Conservation (phyloP, 78 protist species). For the Creolimax fragrantissima region DNA sequence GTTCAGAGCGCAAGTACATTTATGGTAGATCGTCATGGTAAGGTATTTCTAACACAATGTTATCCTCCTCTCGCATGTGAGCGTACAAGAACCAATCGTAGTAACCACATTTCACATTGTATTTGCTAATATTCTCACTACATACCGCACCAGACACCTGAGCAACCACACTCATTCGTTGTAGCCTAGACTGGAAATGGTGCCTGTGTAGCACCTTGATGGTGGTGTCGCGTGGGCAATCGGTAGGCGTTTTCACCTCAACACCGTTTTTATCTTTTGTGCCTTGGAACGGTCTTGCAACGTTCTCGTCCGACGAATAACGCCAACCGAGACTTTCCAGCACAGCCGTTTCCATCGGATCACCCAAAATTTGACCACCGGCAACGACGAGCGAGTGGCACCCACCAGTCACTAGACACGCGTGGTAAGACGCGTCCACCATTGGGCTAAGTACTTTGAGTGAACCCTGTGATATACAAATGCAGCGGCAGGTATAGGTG, state of each 20-base stretch:
- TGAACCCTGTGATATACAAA: background rate
- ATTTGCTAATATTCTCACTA: too few relatives aligned
- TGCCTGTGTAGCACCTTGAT: constrained; percentile 65
- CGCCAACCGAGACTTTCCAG: constrained; percentile 44
- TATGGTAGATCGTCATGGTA: too few relatives aligned
- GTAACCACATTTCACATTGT: too few relatives aligned
- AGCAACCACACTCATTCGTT: constrained; percentile 81
- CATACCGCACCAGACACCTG: constrained; percentile 16
- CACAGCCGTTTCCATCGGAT: constrained; percentile 92
- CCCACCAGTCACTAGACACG: constrained; percentile 55
- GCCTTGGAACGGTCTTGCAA: constrained; percentile 19
- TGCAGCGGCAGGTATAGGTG: background rate
- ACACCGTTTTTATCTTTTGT: background rate
- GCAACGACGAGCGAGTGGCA: constrained; percentile 74
- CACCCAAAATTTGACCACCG: constrained; percentile 73
- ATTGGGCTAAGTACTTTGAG: background rate
- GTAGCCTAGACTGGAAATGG: constrained; percentile 66
- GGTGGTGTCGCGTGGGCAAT: background rate
- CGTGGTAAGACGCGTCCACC: background rate
- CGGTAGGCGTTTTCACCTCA: background rate
- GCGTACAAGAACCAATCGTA: too few relatives aligned
- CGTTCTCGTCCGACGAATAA: background rate
- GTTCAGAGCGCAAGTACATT: too few relatives aligned
- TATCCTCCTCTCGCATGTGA: too few relatives aligned
- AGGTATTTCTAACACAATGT: too few relatives aligned